These are phyloP conservation scores for Geotrichum restrictum DNA, from an alignment of 1,139 yeast genomes.

Conservation along the genomic window DNA sequence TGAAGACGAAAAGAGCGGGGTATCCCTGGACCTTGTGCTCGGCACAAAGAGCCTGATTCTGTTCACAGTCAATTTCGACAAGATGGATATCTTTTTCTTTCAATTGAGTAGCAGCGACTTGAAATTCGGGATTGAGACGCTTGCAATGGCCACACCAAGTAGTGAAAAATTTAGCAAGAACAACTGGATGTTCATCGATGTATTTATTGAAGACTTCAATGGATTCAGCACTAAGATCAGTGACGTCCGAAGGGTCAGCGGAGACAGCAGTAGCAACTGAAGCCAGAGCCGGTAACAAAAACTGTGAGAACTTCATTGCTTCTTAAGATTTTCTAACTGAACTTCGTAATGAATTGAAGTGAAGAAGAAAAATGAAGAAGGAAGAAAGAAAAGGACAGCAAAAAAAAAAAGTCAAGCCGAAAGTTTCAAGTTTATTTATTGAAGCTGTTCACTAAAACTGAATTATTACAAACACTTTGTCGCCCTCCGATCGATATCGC, in stretches of 20 bases:
- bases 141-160: slow-evolving; percentile 99
- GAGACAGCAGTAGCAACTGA: slow-evolving; percentile 32
- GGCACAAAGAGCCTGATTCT: slow-evolving; percentile 74
- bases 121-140: slow-evolving; percentile 85
- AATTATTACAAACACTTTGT: too few species aligned
- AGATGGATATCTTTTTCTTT: slow-evolving; percentile 64
- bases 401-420: not conserved
- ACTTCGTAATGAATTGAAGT: not conserved
- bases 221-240: slow-evolving; percentile 57
- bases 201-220: slow-evolving; percentile 55
- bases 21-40: slow-evolving; percentile 77
- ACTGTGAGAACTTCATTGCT: slow-evolving; percentile 20
- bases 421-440: too few species aligned
- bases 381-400: slow-evolving; percentile 8
- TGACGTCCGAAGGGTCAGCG: slow-evolving; percentile 82
- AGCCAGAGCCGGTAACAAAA: slow-evolving; percentile 19
- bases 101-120: slow-evolving; percentile 75
- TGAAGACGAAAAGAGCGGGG: slow-evolving; percentile 86
- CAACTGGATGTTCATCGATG: slow-evolving; percentile 68
- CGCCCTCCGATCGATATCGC: too few species aligned
- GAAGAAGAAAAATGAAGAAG: not conserved
- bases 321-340: not conserved
- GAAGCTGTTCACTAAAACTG: too few species aligned
- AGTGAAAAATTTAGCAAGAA: slow-evolving; percentile 92
- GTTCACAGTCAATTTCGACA: slow-evolving; percentile 93